Evolutionary conservation across 768 basidiomycete genomes (phyloP), one percentile per base, ranked within the genome.

Genomic region (Royoungia palumana): DNA sequence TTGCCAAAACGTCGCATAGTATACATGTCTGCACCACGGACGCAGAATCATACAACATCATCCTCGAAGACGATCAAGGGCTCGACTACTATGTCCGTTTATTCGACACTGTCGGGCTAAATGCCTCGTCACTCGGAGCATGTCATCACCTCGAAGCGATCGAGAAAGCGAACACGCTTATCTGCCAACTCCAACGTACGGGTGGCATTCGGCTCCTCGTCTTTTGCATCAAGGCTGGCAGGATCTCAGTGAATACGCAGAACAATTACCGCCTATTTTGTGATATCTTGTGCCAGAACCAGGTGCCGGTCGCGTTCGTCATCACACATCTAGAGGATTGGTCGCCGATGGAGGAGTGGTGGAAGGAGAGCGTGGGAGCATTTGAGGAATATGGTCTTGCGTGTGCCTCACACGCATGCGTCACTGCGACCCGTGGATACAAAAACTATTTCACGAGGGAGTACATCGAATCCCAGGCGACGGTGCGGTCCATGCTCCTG

Each of bases 351-450:
- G 67, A 70, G 17, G 46, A 28, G 13, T 70, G 66, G 69, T 69
- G 68, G 69, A 45, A 47, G n/a, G 49, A 54, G 10, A 75, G 75
- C 25, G 49, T 58, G 45, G 17, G 39, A 20, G 32, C 35, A 10
- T 76, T 76, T 44, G 63, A 63, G 27, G 46, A 49, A 12, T 59
- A 53, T 40, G 24, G 24, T 0, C 59, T 64, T 28, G 52, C 44
- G 27, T 61, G 70, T 20, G 41, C 53, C n/a, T 70, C 68, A 4
- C 66, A 72, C 16, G 73, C 65, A 0, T 76, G 75, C 46, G 50
- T 76, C 52, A 74, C 71, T 3, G 68, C 72, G 4, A 69, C 40
- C 21, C 55, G 56, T 22, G 63, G 72, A 20, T 53, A 56, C 43
- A 48, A 62, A 0, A 35, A 61, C 25, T 57, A 41, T 25, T 58